Percentiles rank a stretch among this genome's conserved stretches.
phyloP scores from a whole-genome alignment of 345 rosid genomes.

The Melaleuca quinquenervia region DNA sequence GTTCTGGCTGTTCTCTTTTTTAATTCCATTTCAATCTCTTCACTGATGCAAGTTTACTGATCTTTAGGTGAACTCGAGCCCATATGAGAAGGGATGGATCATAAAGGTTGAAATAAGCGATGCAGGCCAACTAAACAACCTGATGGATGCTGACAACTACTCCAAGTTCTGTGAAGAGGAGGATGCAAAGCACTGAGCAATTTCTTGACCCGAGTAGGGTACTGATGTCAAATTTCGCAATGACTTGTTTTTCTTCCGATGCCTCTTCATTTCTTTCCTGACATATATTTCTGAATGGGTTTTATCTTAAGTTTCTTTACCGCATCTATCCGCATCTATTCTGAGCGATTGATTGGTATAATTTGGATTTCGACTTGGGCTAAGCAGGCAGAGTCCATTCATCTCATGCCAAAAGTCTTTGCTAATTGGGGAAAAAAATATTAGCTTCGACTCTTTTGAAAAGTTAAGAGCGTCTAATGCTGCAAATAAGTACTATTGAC shows the following conservation, averaged over 20 bases:
- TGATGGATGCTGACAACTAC: conserved; percentile 76
- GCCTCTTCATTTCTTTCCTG: not conserved
- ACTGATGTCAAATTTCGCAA: not conserved
- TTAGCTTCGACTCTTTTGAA: not conserved
- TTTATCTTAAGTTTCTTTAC: not conserved
- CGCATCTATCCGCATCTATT: not conserved
- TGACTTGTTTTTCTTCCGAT: not conserved
- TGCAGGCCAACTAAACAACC: conserved; percentile 40
- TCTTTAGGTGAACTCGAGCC: conserved; percentile 67
- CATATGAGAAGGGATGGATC: conserved; percentile 81
- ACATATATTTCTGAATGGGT: not conserved
- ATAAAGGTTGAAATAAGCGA: conserved; percentile 62
- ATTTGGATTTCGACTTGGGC: not conserved
- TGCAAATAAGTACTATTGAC: not conserved
- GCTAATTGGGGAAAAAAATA: not conserved
- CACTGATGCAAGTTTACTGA: not conserved
- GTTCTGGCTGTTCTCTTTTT: not conserved
- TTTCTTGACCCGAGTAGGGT: not conserved
- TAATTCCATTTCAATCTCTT: not conserved
- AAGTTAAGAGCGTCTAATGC: not conserved
- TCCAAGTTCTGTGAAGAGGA: conserved; percentile 93
- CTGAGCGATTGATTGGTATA: not conserved
- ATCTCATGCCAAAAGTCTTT: not conserved
- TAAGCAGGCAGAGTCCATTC: not conserved
- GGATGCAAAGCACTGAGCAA: conserved; percentile 60